Base-by-base conservation (phyloP, 306 rosid species). In the Gillenia trifoliata region DNA sequence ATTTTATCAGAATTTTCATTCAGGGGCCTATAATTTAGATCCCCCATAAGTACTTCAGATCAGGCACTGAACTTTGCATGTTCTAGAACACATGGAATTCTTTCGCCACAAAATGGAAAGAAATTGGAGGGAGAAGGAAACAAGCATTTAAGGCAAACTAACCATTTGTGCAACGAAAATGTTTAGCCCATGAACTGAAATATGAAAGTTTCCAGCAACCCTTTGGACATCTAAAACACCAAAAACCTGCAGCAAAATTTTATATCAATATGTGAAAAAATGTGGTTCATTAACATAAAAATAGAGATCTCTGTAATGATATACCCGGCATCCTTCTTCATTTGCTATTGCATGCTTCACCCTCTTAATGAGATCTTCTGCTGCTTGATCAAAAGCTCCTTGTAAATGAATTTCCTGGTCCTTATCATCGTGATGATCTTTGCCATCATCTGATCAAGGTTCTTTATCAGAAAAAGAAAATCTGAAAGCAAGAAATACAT, bases 191-290 rank as follows among this genome's bases (percentile, higher is more conserved):
- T 93, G 98, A 72, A 93, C 93, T 72, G 98, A 93, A 66, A 91
- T 78, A 76, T 93, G 98, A 78, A 93, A 93, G 82, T 93, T 93
- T 74, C 98, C 97, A 72, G 98, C 98, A 76, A 91, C 97, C 77
- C 98, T 86, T 75, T 93, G 97, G 75, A 93, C 98, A 85, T 93
- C 98, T 83, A 93, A 86, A 84, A 88, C 91, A 15, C 98, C 98
- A 83, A 83, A 93, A 82, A 93, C 93, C 98, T 93, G 88, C 88
- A 87, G 61, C 67, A 25, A 75, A 70, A 72, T 25, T 54, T 72
- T 72, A 16, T 20, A 25, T 36, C 12, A 19, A 57, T 26, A 59
- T 59, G 26, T 26, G 20, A 22, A 75, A 20, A 19, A 28, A 50
- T 40, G 10, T 10, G 38, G 38, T 45, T 25, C 65, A 43, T 4